phyloP scores from a whole-genome alignment of 2,329 filamentous ascomycete species.

The Aspergillus cejpii region DNA sequence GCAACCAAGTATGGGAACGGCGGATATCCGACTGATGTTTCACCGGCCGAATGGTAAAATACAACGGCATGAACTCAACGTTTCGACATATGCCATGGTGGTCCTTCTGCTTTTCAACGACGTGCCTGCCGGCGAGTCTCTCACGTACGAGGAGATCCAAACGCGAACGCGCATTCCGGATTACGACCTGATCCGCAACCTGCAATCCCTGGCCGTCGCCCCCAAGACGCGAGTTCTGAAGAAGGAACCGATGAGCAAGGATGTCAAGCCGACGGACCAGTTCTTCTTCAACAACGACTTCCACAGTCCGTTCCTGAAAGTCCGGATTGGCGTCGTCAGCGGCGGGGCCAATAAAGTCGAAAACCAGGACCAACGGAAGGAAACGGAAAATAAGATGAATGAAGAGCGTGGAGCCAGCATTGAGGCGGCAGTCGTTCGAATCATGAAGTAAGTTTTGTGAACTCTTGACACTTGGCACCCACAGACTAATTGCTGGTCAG shows the following conservation, averaged over 20 bases:
- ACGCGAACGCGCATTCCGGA: constrained; percentile 70
- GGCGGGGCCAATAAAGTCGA: constrained; percentile 76
- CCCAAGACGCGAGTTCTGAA: constrained; percentile 74
- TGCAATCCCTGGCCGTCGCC: constrained; percentile 75
- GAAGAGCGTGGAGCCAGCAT: constrained; percentile 46
- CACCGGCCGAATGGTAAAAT: constrained; percentile 63
- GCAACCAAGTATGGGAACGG: constrained; percentile 69
- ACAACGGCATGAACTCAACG: constrained; percentile 79
- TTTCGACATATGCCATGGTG: constrained; percentile 87
- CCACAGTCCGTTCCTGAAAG: constrained; percentile 72
- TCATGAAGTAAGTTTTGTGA: constrained; percentile 44
- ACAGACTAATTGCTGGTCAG: constrained; percentile 24
- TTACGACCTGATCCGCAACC: constrained; percentile 64
- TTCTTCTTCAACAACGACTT: constrained; percentile 82
- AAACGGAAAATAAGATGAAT: constrained; percentile 47
- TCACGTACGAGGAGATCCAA: constrained; percentile 72
- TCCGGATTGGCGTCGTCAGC: constrained; percentile 81
- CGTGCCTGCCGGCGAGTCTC: constrained; percentile 45
- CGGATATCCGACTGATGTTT: constrained; percentile 78
- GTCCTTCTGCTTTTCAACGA: constrained; percentile 87
- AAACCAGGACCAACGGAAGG: constrained; percentile 53
- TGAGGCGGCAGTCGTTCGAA: constrained; percentile 48
- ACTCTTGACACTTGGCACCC: too few relatives aligned
- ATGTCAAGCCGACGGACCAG: constrained; percentile 65
- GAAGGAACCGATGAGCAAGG: constrained; percentile 74